Conservation (phyloP, 2,329 filamentous ascomycete species). For the Westerdykella sp. region DNA sequence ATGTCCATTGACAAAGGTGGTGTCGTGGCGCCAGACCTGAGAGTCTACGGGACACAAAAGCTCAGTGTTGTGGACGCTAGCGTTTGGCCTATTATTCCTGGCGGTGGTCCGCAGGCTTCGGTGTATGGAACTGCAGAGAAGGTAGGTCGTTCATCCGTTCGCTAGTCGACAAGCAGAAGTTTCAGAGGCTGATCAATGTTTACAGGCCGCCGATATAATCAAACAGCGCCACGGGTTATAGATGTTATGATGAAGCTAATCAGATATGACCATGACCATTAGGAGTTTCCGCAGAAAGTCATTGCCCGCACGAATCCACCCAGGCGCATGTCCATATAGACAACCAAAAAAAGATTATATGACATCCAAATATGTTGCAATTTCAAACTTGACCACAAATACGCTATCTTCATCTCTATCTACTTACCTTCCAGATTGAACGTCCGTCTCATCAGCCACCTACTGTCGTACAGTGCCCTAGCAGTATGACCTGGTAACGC, state of each 20-base stretch:
- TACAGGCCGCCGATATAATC: conserved; percentile 3
- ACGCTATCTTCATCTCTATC: too few relatives aligned
- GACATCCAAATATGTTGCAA: too few relatives aligned
- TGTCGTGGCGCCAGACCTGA: conserved; percentile 13
- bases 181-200: not conserved
- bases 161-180: not conserved
- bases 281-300: too few relatives aligned
- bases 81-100: conserved; percentile 14
- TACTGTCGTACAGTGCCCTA: too few relatives aligned
- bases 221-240: conserved; percentile 2
- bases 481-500: not conserved
- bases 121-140: conserved; percentile 18
- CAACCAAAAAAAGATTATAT: too few relatives aligned
- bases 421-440: too few relatives aligned
- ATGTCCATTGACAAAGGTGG: conserved; percentile 12
- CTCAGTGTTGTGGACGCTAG: conserved; percentile 24
- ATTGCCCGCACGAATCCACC: too few relatives aligned
- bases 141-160: conserved; percentile 8
- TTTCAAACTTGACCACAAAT: too few relatives aligned
- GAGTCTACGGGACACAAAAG: conserved; percentile 14
- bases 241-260: not conserved
- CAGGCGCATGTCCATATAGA: too few relatives aligned
- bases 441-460: too few relatives aligned
- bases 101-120: conserved; percentile 10
- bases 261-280: too few relatives aligned